Evolutionary conservation across 2,329 filamentous ascomycete genomes (phyloP).

Genomic region (Fusarium sp.): DNA sequence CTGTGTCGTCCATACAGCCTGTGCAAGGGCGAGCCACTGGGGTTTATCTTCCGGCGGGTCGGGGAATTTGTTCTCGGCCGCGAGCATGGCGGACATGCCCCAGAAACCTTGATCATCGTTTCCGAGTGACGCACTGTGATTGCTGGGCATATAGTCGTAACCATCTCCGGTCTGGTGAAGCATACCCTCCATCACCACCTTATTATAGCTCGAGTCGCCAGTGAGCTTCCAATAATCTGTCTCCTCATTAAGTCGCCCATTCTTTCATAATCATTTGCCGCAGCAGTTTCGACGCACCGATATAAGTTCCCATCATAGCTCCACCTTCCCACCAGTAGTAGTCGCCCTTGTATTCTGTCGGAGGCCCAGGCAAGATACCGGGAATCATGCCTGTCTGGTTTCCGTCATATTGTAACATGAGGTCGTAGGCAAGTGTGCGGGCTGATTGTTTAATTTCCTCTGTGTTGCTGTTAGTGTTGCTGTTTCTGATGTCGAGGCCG

Average conservation of each 20-base stretch:
- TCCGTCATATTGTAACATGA: conserved; percentile 67
- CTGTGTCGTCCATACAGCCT: conserved; percentile 78
- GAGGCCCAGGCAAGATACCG: conserved; percentile 71
- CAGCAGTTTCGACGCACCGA: conserved; percentile 56
- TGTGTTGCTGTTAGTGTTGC: conserved; percentile 33
- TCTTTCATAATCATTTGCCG: rapidly evolving
- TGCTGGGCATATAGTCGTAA: conserved; percentile 72
- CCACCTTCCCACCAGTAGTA: conserved; percentile 85
- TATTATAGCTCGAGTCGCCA: conserved; percentile 74
- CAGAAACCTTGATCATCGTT: conserved; percentile 82
- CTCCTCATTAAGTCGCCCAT: not conserved
- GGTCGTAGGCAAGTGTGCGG: conserved; percentile 64
- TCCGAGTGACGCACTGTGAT: conserved; percentile 71
- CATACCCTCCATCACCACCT: conserved; percentile 69
- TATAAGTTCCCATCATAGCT: conserved; percentile 76
- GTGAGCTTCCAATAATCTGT: conserved; percentile 77
- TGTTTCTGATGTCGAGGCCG: rapidly evolving
- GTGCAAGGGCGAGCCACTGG: conserved; percentile 75
- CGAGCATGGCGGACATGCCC: conserved; percentile 77
- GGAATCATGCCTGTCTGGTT: conserved; percentile 67
- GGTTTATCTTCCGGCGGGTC: conserved; percentile 68
- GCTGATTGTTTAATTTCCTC: conserved; percentile 64
- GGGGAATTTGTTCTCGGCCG: conserved; percentile 75
- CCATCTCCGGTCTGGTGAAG: conserved; percentile 71
- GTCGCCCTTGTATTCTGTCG: conserved; percentile 61